Evolutionary conservation across 2,329 filamentous ascomycete species (phyloP), one percentile per base, ranked within the genome.

Genomic region (Elsinoe arachidis): DNA sequence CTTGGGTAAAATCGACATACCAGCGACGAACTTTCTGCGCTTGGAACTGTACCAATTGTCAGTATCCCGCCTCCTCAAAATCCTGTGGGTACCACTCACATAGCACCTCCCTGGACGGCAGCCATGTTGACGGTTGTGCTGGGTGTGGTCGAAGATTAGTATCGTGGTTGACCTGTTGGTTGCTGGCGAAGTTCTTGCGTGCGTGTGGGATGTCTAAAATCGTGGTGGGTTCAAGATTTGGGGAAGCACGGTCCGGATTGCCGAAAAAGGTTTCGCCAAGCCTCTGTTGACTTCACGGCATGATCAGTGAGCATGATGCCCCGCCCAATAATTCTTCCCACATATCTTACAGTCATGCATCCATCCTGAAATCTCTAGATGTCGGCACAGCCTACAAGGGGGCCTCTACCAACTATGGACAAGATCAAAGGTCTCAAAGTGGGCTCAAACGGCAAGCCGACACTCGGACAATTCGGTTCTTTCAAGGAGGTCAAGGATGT

Each of bases 21-120:
- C 73, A 65, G 76, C 76, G 67, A 79, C 71, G 76, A 79, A 76
- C 75, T 79, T 92, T 84, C 88, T 88, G 79, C 87, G 80, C 86
- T 92, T 92, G 77, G 87, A 91, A 78, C 88, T 91, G 74, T 51
- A 34, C 1, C 35, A 17, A 17, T 26, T 37, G 56, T 61, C 56
- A 62, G 61, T 55, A 34, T 19, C 5, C n/a, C 38, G 12, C 33
- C 21, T 34, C 37, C 33, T 4, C 44, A 43, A 34, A 33, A 46
- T 19, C 23, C 17, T 19, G 7, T 33, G 12, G 21, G 14, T 6
- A 21, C 3, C 23, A 58, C 61, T 58, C 53, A 62, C 61, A 62
- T 62, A 55, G 60, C 58, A 56, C 61, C 60, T 58, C 47, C 59
- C 54, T 62, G 61, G 47, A 61, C 67, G 58, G 71, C 70, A 55